These are phyloP conservation scores for Metschnikowia colocasiae DNA, from an alignment of 805 yeast genomes.

Conservation along the genomic window DNA sequence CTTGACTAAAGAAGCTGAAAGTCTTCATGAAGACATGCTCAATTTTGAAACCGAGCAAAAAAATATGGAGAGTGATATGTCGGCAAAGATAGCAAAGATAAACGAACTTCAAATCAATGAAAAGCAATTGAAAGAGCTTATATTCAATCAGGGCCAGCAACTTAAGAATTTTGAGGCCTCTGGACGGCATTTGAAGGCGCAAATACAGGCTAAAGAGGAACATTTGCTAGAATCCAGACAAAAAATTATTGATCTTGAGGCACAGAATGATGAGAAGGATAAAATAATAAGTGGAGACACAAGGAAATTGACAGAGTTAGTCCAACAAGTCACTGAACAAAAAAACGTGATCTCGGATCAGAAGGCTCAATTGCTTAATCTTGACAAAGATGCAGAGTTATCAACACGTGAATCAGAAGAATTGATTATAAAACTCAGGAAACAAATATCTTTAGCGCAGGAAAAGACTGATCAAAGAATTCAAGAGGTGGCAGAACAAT, in stretches of 20 bases:
- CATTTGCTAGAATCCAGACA: slow-evolving; percentile 8
- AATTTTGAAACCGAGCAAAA: slow-evolving; percentile 17
- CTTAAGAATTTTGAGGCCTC: not conserved
- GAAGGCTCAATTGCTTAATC: slow-evolving; percentile 4
- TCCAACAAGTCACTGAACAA: slow-evolving; percentile 20
- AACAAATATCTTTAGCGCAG: slow-evolving; percentile 38
- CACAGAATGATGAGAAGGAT: slow-evolving; percentile 31
- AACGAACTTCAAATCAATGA: slow-evolving; percentile 5
- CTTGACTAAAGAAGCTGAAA: slow-evolving; percentile 16
- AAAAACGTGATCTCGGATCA: slow-evolving; percentile 14
- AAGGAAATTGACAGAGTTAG: slow-evolving; percentile 28
- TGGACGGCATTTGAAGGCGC: slow-evolving; percentile 4
- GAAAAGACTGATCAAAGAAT: slow-evolving; percentile 50
- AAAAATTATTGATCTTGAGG: slow-evolving; percentile 25
- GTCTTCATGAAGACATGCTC: slow-evolving; percentile 16
- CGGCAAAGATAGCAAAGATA: slow-evolving; percentile 3
- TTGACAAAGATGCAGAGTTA: not conserved
- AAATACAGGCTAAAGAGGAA: slow-evolving; percentile 10
- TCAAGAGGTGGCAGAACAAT: slow-evolving; percentile 62
- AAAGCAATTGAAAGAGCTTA: slow-evolving; percentile 7
- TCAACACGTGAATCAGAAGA: slow-evolving; percentile 10
- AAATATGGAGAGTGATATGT: slow-evolving; percentile 9
- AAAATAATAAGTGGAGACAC: slow-evolving; percentile 31
- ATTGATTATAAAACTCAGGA: slow-evolving; percentile 22
- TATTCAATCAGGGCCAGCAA: slow-evolving; percentile 2